Base-by-base conservation (phyloP, 2,329 filamentous ascomycete genomes). In the Claviceps quebecensis region DNA sequence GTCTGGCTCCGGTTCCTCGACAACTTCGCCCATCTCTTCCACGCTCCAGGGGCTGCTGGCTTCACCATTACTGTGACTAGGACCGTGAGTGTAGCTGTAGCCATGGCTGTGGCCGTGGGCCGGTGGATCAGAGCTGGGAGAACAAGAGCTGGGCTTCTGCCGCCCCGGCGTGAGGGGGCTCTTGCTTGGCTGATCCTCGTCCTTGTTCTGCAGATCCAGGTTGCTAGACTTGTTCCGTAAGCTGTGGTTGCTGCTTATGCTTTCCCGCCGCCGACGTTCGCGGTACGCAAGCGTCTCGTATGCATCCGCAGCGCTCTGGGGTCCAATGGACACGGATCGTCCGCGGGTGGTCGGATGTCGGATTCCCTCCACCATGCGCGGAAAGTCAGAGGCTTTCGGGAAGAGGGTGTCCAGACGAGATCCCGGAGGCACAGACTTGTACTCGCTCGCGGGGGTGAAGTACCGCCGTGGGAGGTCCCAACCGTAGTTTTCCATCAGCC, bases 211-310 rank as follows among this genome's bases (percentile, higher is more conserved):
- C 43, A 76, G 62, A 45, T 74, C 72, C 40, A 63, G 56, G 46
- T 71, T 60, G 56, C 72, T 75, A 19, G 62, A 59, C 59, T 69
- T 74, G 57, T 67, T 70, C 56, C 66, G 67, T 37, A 75, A 51
- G 54, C 69, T 72, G n/a, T 69, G 67, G 51, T 77, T 73, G 61
- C 76, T 75, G 52, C 69, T 64, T 43, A 78, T 65, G 64, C 77
- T 76, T 67, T 81, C 77, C 36, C 76, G 65, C 34, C 77, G 67
- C 52, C 72, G 69, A 22, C 76, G 68, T 61, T 95, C 88, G 19
- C 91, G 83, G 63, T 95, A 95, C 5, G 91, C 93, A 47, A 98
- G 74, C 19, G 89, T 88, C 70, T 98, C 93, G 68, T 96, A 95
- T 23, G 89, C 93, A 69, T 98, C 93, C 2, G 93, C 93, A 54